Evolutionary conservation across 345 rosid genomes (phyloP), one percentile per base, ranked within the genome.

Genomic region (Citrus hindsii): DNA sequence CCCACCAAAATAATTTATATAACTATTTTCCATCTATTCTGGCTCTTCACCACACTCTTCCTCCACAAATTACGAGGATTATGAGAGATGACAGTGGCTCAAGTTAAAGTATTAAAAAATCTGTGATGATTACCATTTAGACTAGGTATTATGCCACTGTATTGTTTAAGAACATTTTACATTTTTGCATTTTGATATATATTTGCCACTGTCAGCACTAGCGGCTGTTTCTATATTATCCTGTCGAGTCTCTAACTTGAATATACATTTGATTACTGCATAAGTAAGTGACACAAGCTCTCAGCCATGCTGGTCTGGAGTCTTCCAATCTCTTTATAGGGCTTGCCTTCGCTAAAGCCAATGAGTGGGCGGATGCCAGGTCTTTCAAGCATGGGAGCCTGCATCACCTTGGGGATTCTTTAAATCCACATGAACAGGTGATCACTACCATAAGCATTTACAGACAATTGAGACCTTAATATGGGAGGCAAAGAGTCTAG

Each of bases 301-400:
- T 93, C 58, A 85, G 92, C 30, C 87, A 89, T 77, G 87, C 94
- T 73, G 94, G 94, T 53, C 86, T 90, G 79, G 94, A 92, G 83
- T 92, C 97, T 67, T 92, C 97, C 33, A 92, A 92, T 80, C 87
- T 92, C 78, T 89, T 92, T 18, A 81, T 90, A 14, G 94, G 94
- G 8, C 87, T 90, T 76, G 94, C 90, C 80, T 89, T 92, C 76
- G 90, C 94, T 33, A 90, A 89, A 78, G 90, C 94, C 86, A 92
- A 89, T 60, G 94, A 91, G 79, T 92, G 94, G 94, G 86, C 93
- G 55, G 94, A 93, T 80, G 72, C 84, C 42, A 70, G 85, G 71
- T 89, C 90, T 33, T 89, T 87, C 80, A 64, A 82, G 24, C 78
- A 79, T 14, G 64, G 37, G 48, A 83, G 88, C 85, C 77, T 87